Conservation (phyloP, 495 filamentous ascomycete genomes). For the Chlorociboria aeruginascens region DNA sequence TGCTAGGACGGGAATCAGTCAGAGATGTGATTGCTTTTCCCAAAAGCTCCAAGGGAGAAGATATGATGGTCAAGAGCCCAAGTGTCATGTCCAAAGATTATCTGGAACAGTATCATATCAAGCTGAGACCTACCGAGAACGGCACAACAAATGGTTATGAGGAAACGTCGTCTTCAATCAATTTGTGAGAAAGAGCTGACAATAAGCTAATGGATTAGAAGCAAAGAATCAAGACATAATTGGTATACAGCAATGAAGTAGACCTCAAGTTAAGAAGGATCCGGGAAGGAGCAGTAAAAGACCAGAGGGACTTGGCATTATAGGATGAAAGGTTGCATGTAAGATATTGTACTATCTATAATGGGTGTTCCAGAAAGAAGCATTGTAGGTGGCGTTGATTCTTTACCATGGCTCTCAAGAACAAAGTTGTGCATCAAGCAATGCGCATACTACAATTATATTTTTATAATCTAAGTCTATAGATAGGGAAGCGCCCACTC, state of each 20-base stretch:
- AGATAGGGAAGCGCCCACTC: no score
- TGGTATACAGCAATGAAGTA: not conserved
- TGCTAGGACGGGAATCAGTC: constrained; percentile 63
- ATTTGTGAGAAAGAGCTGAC: not conserved
- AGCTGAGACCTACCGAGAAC: constrained; percentile 1
- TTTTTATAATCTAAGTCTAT: no score
- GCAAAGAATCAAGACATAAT: not conserved
- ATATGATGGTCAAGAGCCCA: constrained; percentile 68
- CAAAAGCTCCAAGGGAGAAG: constrained; percentile 78
- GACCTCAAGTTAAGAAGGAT: not conserved
- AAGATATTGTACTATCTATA: no score
- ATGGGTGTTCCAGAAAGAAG: no score
- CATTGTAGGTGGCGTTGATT: no score
- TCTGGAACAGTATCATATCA: constrained; percentile 61
- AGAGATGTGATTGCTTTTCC: constrained; percentile 95
- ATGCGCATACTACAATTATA: no score
- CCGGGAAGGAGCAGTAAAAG: not conserved
- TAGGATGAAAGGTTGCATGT: no score
- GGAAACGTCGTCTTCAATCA: not conserved
- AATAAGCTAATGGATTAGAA: not conserved
- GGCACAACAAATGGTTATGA: not conserved
- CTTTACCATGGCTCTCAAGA: no score
- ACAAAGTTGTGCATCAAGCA: no score
- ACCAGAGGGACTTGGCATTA: not conserved
- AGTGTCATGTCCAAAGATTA: constrained; percentile 48